phyloP scores from a whole-genome alignment of 1,284 basidiomycete genomes.

The Cerioporus squamosus region DNA sequence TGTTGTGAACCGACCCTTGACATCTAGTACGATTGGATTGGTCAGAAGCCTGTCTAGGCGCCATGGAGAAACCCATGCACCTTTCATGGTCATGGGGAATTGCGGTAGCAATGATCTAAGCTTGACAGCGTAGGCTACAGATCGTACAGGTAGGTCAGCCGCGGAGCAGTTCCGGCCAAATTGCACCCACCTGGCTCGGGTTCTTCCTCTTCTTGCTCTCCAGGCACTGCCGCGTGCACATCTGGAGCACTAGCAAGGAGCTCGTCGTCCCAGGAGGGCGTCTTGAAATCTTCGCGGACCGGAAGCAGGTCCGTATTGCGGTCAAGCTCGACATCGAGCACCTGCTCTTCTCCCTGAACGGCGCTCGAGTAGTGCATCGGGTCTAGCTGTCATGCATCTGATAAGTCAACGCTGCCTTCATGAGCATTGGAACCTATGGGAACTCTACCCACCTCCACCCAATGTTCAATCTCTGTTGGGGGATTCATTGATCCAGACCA shows the following conservation, averaged over 20 bases:
- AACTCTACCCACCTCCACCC: conserved; percentile 64
- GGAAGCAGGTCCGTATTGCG: conserved; percentile 59
- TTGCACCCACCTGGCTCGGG: conserved; percentile 21
- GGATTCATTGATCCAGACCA: conserved; percentile 49
- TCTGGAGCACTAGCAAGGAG: background rate
- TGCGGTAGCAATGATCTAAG: conserved; percentile 50
- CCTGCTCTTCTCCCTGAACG: conserved; percentile 68
- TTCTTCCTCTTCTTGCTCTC: conserved; percentile 16
- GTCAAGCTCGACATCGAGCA: conserved; percentile 74
- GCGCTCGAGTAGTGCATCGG: conserved; percentile 50
- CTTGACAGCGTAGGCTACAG: conserved; percentile 44
- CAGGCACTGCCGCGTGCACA: background rate
- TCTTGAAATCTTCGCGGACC: conserved; percentile 26
- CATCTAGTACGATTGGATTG: conserved; percentile 34
- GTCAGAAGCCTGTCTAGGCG: background rate
- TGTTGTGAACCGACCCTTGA: conserved; percentile 39
- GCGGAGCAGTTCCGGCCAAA: background rate
- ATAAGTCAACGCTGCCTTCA: background rate
- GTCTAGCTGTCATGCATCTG: conserved; percentile 61
- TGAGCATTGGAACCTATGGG: background rate
- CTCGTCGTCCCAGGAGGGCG: conserved; percentile 29
- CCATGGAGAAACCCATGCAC: conserved; percentile 36
- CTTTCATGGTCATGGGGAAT: conserved; percentile 65
- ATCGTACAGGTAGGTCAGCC: background rate
- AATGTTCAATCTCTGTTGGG: conserved; percentile 63